A percentile compares a stretch with the other conserved stretches of the same genome.
These are phyloP conservation scores for Aulographum hederae DNA, from an alignment of 2,329 filamentous ascomycete species.

Conservation along the genomic window DNA sequence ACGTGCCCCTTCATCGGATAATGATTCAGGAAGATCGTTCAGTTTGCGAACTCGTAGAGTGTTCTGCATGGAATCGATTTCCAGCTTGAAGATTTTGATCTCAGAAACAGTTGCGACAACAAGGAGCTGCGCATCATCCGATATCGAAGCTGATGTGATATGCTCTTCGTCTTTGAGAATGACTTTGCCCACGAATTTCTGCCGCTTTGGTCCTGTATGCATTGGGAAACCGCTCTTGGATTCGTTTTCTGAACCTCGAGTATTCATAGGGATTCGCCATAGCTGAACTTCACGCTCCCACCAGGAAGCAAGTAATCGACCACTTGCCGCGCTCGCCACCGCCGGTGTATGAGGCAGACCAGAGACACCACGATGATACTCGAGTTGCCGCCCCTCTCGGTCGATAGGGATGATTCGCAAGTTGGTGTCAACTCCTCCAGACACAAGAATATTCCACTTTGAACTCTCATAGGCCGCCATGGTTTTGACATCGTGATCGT, in stretches of 20 bases:
- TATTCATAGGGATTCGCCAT: slow-evolving; percentile 44
- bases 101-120: slow-evolving; percentile 57
- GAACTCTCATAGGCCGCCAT: slow-evolving; percentile 79
- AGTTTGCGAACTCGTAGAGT: slow-evolving; percentile 53
- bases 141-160: slow-evolving; percentile 59
- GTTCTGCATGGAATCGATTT: slow-evolving; percentile 33
- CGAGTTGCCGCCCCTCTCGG: slow-evolving; percentile 45
- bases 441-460: slow-evolving; percentile 70
- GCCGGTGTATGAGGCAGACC: slow-evolving; percentile 64
- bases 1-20: slow-evolving; percentile 47
- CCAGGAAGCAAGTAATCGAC: slow-evolving; percentile 71
- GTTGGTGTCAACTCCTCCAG: slow-evolving; percentile 82
- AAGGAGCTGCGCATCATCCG: slow-evolving; percentile 51
- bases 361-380: slow-evolving; percentile 69
- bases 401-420: slow-evolving; percentile 65
- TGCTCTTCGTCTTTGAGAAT: slow-evolving; percentile 49
- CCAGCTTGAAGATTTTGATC: slow-evolving; percentile 61
- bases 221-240: no score
- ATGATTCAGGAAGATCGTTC: slow-evolving; percentile 36
- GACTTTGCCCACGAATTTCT: slow-evolving; percentile 21
- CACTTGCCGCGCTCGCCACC: slow-evolving; percentile 51
- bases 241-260: slow-evolving; percentile 16
- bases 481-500: slow-evolving; percentile 87
- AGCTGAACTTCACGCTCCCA: slow-evolving; percentile 79
- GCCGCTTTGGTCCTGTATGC: slow-evolving; percentile 15